Percentiles rank a stretch among this genome's conserved stretches.
Evolutionary conservation across 371 early-diverging fungal genomes (phyloP).

Genomic region (Saksenaea oblongispora): DNA sequence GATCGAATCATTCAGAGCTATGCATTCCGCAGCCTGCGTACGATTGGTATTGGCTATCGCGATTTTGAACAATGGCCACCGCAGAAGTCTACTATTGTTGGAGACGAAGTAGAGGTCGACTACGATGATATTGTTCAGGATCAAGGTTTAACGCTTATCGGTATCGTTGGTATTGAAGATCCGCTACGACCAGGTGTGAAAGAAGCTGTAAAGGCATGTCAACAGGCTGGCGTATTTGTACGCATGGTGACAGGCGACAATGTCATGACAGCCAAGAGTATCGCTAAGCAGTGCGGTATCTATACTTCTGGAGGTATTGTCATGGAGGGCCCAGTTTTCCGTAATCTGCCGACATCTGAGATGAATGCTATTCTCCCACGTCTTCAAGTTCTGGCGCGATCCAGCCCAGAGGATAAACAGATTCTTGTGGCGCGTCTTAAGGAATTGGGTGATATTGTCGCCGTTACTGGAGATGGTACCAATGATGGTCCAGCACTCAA

Average conservation of each 20-base stretch:
- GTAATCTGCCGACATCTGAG: conserved; percentile 55
- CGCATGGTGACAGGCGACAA: conserved; percentile 87
- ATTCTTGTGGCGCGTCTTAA: conserved; percentile 66
- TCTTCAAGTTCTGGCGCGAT: conserved; percentile 73
- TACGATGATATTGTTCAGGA: conserved; percentile 47
- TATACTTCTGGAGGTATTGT: conserved; percentile 60
- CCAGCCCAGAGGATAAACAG: conserved; percentile 71
- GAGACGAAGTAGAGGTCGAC: conserved; percentile 27
- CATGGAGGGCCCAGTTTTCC: conserved; percentile 72
- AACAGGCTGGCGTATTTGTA: conserved; percentile 75
- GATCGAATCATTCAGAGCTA: conserved; percentile 59
- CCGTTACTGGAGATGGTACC: conserved; percentile 81
- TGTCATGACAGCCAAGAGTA: conserved; percentile 64
- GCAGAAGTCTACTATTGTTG: conserved; percentile 14
- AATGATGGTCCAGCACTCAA: conserved; percentile 80
- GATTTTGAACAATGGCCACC: conserved; percentile 67
- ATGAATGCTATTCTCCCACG: conserved; percentile 65
- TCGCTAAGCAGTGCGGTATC: conserved; percentile 73
- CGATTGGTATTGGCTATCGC: conserved; percentile 69
- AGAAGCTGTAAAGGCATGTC: conserved; percentile 64
- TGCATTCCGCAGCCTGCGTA: conserved; percentile 65
- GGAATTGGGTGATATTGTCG: conserved; percentile 67
- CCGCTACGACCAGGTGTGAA: conserved; percentile 71
- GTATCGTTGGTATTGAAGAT: conserved; percentile 74
- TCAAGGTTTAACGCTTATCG: conserved; percentile 51